Conservation (phyloP, 306 rosid species). For the Canavalia gladiata region DNA sequence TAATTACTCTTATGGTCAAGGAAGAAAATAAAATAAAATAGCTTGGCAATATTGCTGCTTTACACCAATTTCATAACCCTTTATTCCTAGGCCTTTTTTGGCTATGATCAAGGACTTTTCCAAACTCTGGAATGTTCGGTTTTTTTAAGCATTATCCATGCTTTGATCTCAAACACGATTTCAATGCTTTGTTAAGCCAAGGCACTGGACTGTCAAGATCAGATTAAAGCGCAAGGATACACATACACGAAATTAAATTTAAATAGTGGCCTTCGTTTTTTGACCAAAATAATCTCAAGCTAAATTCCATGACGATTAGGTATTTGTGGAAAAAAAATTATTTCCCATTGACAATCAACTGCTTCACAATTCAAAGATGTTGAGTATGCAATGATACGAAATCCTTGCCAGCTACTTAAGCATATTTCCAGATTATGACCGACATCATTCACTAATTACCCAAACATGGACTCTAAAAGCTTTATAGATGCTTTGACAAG, state of each 20-base stretch:
- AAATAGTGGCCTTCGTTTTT: background rate
- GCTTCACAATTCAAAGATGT: conserved; percentile 25
- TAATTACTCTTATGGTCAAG: background rate
- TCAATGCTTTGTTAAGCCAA: conserved; percentile 31
- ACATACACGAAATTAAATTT: background rate
- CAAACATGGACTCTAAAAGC: background rate
- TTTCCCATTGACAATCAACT: conserved; percentile 25
- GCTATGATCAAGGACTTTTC: conserved; percentile 12
- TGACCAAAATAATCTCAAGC: conserved; percentile 4
- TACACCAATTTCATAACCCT: background rate
- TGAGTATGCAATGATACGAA: conserved; percentile 19
- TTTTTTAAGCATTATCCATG: background rate
- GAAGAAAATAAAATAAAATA: conserved; percentile 16
- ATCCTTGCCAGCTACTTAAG: background rate
- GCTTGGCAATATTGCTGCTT: background rate
- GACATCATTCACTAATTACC: background rate
- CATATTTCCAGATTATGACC: conserved; percentile 7
- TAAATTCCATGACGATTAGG: background rate
- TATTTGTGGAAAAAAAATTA: conserved; percentile 26
- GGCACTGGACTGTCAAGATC: conserved; percentile 12
- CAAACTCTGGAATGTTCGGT: background rate
- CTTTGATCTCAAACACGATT: conserved; percentile 2
- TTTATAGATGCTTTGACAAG: background rate
- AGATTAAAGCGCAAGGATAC: background rate
- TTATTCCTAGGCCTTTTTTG: background rate